Evolutionary conservation across 2,329 filamentous ascomycete species (phyloP), one percentile per base, ranked within the genome.

Genomic region (Calonectria multiphialidica): DNA sequence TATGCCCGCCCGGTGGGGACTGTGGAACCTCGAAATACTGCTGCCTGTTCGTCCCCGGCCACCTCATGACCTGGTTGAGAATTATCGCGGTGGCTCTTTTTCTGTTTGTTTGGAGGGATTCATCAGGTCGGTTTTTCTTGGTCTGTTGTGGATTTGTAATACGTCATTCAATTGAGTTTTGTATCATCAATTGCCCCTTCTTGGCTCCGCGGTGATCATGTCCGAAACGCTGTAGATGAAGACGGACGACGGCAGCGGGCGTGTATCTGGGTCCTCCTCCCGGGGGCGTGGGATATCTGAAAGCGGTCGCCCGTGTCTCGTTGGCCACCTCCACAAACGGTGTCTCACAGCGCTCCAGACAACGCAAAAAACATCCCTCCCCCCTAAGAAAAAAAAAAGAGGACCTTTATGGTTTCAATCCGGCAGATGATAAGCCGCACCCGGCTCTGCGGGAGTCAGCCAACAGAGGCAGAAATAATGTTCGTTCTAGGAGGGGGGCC

Each of bases 21-120:
- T 62, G 70, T 72, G 71, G 67, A 65, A 68, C 23, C 37, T 25
- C n/a, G 50, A 63, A 67, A 72, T 64, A 53, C 71, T 70, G 71
- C 67, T 72, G 71, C 71, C 71, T 72, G 59, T 25, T 61, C n/a
- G 35, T 66, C 42, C 49, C 66, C 25, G 35, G n/a, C 42, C 64
- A 23, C 37, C 49, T 66, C 40, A 50, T 62, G 55, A 72, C 40
- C 40, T n/a, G 16, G 23, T 61, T 44, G 8, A 66, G 21, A 23
- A 47, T 40, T 16, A 4, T 21, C 18, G 30, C 47, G 33, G 44
- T 47, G 44, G 44, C 44, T 9, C 9, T 68, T 23, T 42, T 25
- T 37, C 2, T 21, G 18, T 37, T 37, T 18, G 28, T 5, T 30
- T 30, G 28, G 28, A 30, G 28, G 28, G 28, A 30, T 30, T 30